A percentile compares a stretch with the other conserved stretches of the same genome.
Conservation (phyloP, 2,329 filamentous ascomycete genomes). For the Phialophora chinensis region DNA sequence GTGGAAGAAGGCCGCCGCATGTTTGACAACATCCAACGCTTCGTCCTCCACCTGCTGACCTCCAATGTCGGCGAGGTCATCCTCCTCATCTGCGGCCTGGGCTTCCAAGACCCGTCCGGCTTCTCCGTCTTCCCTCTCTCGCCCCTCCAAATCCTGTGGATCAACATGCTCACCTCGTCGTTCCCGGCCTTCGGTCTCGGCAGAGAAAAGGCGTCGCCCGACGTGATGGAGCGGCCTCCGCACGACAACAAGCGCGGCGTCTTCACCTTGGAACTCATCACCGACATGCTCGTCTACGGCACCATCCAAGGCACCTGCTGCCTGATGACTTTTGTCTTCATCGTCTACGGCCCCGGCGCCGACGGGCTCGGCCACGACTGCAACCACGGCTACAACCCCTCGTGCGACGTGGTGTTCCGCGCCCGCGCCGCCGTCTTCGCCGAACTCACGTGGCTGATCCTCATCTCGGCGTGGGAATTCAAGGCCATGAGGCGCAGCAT, state of each 20-base stretch:
- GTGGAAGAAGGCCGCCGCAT: constrained; percentile 83
- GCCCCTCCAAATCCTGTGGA: constrained; percentile 67
- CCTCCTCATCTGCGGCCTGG: constrained; percentile 63
- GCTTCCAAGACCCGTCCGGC: constrained; percentile 60
- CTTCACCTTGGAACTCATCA: constrained; percentile 60
- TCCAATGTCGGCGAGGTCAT: constrained; percentile 65
- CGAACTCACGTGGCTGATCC: constrained; percentile 74
- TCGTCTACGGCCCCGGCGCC: constrained; percentile 56
- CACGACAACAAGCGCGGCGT: constrained; percentile 58
- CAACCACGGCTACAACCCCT: constrained; percentile 56
- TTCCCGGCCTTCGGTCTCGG: constrained; percentile 67
- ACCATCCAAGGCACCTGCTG: constrained; percentile 56
- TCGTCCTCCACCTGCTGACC: constrained; percentile 62
- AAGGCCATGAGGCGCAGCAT: constrained; percentile 75
- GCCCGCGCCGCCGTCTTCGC: constrained; percentile 76
- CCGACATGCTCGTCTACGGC: constrained; percentile 62
- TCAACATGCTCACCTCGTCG: constrained; percentile 67
- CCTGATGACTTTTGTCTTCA: constrained; percentile 58
- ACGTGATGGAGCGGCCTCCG: constrained; percentile 62
- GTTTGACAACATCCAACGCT: constrained; percentile 88
- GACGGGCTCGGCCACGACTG: constrained; percentile 61
- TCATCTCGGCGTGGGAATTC: constrained; percentile 81
- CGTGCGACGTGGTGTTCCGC: constrained; percentile 65
- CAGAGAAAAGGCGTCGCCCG: constrained; percentile 60
- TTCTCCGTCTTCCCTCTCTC: constrained; percentile 65